Conservation (phyloP, 306 rosid species). For the Begonia fuchsioides region DNA sequence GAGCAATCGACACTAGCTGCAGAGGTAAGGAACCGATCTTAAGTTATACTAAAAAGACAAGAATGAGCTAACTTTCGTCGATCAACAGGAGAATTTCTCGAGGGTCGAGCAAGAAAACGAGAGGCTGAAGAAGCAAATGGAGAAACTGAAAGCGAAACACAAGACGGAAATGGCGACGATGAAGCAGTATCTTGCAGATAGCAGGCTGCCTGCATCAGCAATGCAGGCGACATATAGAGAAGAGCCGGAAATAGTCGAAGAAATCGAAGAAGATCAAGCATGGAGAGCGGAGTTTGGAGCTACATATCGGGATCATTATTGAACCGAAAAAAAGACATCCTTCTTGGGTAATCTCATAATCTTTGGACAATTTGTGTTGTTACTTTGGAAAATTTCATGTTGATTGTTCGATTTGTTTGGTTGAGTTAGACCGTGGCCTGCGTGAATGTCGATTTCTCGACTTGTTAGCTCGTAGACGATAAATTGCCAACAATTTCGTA, state of each 20-base stretch:
- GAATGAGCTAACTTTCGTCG: too few relatives aligned
- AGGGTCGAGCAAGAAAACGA: slow-evolving; percentile 57
- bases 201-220: slow-evolving; percentile 81
- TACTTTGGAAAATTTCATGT: too few relatives aligned
- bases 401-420: too few relatives aligned
- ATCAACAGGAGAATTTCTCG: slow-evolving; percentile 50
- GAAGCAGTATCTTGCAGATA: slow-evolving; percentile 87
- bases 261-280: slow-evolving; percentile 62
- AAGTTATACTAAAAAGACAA: background rate
- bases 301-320: slow-evolving; percentile 82
- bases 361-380: too few relatives aligned
- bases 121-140: slow-evolving; percentile 68
- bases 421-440: too few relatives aligned
- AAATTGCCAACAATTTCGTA: too few relatives aligned
- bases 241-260: slow-evolving; percentile 26
- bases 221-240: slow-evolving; percentile 44
- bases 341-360: too few relatives aligned
- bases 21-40: slow-evolving; percentile 35
- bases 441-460: too few relatives aligned
- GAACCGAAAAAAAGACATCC: background rate
- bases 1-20: slow-evolving; percentile 63
- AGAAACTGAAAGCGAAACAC: slow-evolving; percentile 74
- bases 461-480: too few relatives aligned
- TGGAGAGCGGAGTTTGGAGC: slow-evolving; percentile 97
- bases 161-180: slow-evolving; percentile 89